phyloP scores from a whole-genome alignment of 805 yeast species.

The Ogataea salicorniae region DNA sequence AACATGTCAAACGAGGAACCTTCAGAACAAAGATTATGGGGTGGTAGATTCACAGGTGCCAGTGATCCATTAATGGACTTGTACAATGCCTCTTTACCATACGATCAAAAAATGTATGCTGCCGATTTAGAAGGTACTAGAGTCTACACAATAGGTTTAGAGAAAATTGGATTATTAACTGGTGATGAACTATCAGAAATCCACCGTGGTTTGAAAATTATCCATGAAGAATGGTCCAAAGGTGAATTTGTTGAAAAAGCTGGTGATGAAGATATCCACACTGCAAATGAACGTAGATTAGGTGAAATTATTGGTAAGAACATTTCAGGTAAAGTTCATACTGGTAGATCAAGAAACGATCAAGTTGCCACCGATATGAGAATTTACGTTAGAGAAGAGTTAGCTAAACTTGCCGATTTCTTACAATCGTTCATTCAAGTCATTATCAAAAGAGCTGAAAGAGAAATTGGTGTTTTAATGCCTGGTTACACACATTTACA shows the following conservation, averaged over 20 bases:
- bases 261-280: constrained; percentile 97
- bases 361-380: constrained; percentile 99
- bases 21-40: constrained; percentile 83
- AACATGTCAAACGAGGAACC: constrained; percentile 38
- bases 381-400: constrained; percentile 77
- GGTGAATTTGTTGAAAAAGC: constrained; percentile 66
- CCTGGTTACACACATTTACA: constrained; percentile 99
- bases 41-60: constrained; percentile 96
- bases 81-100: constrained; percentile 94
- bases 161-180: constrained; percentile 71
- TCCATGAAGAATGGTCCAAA: constrained; percentile 77
- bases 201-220: constrained; percentile 71
- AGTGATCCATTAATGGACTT: constrained; percentile 97
- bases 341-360: constrained; percentile 98
- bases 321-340: constrained; percentile 96
- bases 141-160: constrained; percentile 84
- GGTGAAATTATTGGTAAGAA: constrained; percentile 93
- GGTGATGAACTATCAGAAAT: constrained; percentile 70
- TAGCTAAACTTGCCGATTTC: constrained; percentile 53
- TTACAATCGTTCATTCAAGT: constrained; percentile 61
- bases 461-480: constrained; percentile 89
- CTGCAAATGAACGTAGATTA: constrained; percentile 95
- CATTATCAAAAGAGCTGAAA: constrained; percentile 68
- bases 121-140: constrained; percentile 94
- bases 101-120: constrained; percentile 89